Conservation (phyloP, 2,329 filamentous ascomycete species). For the Fusarium incarnatum region DNA sequence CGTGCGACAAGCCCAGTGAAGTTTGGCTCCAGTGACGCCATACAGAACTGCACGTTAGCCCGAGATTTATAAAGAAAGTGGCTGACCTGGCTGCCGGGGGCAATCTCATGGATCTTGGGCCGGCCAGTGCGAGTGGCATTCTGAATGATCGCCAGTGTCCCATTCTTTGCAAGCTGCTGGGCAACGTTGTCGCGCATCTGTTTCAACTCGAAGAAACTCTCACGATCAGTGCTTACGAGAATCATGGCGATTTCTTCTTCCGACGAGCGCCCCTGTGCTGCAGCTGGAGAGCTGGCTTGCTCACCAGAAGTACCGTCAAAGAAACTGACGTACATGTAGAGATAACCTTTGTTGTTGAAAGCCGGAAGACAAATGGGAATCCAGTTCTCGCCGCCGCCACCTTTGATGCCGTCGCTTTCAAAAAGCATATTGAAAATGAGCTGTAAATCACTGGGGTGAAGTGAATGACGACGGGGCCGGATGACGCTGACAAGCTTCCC, state of each 20-base stretch:
- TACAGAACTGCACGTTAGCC: constrained; percentile 94
- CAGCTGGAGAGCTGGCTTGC: constrained; percentile 59
- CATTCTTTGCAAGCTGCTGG: constrained; percentile 79
- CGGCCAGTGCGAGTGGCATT: constrained; percentile 77
- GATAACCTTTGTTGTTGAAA: constrained; percentile 95
- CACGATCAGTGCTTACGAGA: constrained; percentile 90
- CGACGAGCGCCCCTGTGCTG: constrained; percentile 73
- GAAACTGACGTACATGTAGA: constrained; percentile 99
- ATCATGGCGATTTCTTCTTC: constrained; percentile 89
- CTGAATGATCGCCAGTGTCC: constrained; percentile 79
- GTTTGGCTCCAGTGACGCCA: constrained; percentile 81
- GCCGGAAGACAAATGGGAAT: constrained; percentile 94
- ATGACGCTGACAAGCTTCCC: constrained; percentile 95
- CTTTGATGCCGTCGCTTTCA: constrained; percentile 90
- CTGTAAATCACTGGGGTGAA: constrained; percentile 95
- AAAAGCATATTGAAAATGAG: constrained; percentile 99
- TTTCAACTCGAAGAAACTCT: constrained; percentile 91
- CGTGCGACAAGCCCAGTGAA: constrained; percentile 70
- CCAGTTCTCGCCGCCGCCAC: constrained; percentile 94
- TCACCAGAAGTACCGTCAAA: constrained; percentile 69
- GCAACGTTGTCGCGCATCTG: constrained; percentile 73
- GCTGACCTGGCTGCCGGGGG: constrained; percentile 81
- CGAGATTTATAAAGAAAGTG: constrained; percentile 98
- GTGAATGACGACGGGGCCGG: constrained; percentile 90
- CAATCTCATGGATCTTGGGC: constrained; percentile 77